Evolutionary conservation across 2,329 filamentous ascomycete species (phyloP).

Genomic region (Nemania abortiva): DNA sequence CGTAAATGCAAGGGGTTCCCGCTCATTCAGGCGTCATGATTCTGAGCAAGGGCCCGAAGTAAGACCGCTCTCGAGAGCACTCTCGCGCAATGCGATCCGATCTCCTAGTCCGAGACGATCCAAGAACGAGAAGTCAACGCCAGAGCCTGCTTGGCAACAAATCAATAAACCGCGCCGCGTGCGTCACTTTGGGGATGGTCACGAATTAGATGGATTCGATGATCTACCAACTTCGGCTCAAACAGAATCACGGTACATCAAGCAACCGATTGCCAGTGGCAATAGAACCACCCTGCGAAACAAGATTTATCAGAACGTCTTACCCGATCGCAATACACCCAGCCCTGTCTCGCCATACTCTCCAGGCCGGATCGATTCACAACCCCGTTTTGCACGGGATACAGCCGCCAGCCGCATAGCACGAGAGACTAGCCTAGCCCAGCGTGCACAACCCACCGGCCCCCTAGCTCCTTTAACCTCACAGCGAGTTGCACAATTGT

Average conservation of each 20-base stretch:
- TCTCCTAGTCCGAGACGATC: slow-evolving; percentile 70
- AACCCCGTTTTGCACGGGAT: slow-evolving; percentile 74
- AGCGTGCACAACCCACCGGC: slow-evolving; percentile 67
- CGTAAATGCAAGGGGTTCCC: slow-evolving; percentile 75
- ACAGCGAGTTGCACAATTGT: slow-evolving; percentile 67
- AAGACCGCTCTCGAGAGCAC: slow-evolving; percentile 67
- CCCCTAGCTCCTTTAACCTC: slow-evolving; percentile 66
- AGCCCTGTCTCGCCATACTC: slow-evolving; percentile 67
- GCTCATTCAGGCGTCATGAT: slow-evolving; percentile 82
- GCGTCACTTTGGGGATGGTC: slow-evolving; percentile 88
- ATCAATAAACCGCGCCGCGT: slow-evolving; percentile 78
- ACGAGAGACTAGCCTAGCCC: slow-evolving; percentile 71
- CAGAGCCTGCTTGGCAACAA: slow-evolving; percentile 70
- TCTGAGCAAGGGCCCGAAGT: slow-evolving; percentile 76
- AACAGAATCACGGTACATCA: slow-evolving; percentile 84
- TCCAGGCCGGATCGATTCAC: slow-evolving; percentile 67
- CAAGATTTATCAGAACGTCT: slow-evolving; percentile 67
- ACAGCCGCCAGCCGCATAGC: slow-evolving; percentile 74
- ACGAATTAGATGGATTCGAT: slow-evolving; percentile 92
- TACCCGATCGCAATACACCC: slow-evolving; percentile 66
- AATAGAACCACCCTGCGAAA: slow-evolving; percentile 72
- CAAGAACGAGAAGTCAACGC: slow-evolving; percentile 57
- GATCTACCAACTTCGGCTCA: slow-evolving; percentile 90
- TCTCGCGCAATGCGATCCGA: slow-evolving; percentile 69
- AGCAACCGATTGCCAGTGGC: slow-evolving; percentile 78